These are phyloP conservation scores for Tolypocladium pustulatum DNA, from an alignment of 2,329 filamentous ascomycete species.

Conservation along the genomic window DNA sequence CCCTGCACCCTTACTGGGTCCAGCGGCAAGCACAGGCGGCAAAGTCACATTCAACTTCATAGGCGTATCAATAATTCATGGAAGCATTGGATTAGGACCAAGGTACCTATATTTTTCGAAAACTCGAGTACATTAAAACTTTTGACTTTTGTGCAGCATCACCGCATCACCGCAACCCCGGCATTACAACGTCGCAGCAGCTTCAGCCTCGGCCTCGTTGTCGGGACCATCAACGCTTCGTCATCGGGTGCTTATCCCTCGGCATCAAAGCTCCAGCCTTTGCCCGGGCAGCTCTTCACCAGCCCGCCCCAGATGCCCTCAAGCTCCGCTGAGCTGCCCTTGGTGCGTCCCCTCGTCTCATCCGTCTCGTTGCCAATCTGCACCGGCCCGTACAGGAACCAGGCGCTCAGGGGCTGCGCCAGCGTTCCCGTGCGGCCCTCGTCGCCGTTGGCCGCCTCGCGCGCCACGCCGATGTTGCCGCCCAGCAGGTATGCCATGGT, in stretches of 20 bases:
- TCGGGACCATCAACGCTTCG: background rate
- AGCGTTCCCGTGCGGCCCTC: conserved; percentile 10
- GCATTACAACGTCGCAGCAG: background rate
- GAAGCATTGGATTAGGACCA: background rate
- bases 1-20: background rate
- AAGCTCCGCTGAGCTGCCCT: conserved; percentile 13
- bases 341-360: conserved; percentile 5
- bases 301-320: conserved; percentile 6
- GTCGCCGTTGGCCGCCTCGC: conserved; percentile 8
- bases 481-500: conserved; percentile 23
- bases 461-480: conserved; percentile 24
- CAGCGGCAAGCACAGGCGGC: no score
- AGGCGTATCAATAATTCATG: background rate
- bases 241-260: background rate
- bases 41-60: background rate
- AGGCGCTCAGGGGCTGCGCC: conserved; percentile 25
- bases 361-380: conserved; percentile 8
- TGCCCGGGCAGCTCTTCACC: background rate
- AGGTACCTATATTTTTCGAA: background rate
- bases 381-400: conserved; percentile 29
- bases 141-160: background rate
- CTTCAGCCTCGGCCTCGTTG: background rate
- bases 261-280: background rate
- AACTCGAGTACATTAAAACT: background rate
- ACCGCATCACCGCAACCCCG: background rate